phyloP scores from a whole-genome alignment of 2,329 filamentous ascomycete genomes.

The Sclerotinia spermophila region DNA sequence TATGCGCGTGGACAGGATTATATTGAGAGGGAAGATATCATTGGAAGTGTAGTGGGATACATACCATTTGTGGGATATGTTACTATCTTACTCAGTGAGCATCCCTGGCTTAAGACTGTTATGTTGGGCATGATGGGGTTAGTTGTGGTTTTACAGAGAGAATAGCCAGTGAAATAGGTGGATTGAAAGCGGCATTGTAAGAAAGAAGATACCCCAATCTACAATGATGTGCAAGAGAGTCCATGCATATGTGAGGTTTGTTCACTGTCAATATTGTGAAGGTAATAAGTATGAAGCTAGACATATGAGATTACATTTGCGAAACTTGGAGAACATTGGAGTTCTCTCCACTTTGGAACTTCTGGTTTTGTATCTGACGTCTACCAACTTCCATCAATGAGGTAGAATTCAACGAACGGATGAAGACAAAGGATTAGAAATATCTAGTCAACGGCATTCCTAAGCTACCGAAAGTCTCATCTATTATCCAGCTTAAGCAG shows the following conservation, averaged over 20 bases:
- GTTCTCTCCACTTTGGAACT: neutral
- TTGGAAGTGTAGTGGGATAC: constrained; percentile 88
- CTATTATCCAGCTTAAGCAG: too few species aligned
- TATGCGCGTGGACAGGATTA: constrained; percentile 87
- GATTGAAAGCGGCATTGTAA: neutral
- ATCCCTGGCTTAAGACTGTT: constrained; percentile 95
- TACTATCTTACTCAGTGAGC: constrained; percentile 90
- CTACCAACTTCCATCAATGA: neutral
- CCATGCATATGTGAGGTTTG: neutral
- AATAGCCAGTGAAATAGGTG: constrained; percentile 47
- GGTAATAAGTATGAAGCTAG: neutral
- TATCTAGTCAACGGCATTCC: neutral
- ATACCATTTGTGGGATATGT: constrained; percentile 96
- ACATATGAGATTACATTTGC: neutral
- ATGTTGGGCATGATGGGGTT: constrained; percentile 94
- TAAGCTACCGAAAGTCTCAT: neutral
- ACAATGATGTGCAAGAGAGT: constrained; percentile 22
- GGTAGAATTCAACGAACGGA: neutral
- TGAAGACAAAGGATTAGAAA: neutral
- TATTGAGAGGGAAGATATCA: constrained; percentile 81
- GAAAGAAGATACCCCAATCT: constrained; percentile 29
- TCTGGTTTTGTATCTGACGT: neutral
- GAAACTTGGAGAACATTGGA: neutral
- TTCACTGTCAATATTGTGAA: neutral
- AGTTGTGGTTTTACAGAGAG: constrained; percentile 86